These are phyloP conservation scores for Scheffersomyces quercinus DNA, from an alignment of 1,139 yeast species.

Conservation along the genomic window DNA sequence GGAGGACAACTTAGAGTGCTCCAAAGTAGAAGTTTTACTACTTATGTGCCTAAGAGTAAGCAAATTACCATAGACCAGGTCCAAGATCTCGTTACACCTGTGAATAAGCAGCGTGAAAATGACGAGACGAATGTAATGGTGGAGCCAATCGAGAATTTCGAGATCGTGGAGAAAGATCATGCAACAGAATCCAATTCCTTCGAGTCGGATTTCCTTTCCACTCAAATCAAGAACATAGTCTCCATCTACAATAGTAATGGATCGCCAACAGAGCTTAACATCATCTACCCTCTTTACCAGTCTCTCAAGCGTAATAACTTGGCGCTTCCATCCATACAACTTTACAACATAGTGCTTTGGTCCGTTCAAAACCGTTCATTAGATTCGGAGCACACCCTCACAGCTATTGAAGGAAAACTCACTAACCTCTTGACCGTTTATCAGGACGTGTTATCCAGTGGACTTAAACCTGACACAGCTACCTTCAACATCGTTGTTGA, in stretches of 20 bases:
- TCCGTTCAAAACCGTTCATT: constrained; percentile 34
- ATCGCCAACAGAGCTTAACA: constrained; percentile 25
- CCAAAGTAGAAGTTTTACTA: not conserved
- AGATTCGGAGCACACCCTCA: constrained; percentile 23
- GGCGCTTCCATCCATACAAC: constrained; percentile 30
- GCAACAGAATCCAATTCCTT: constrained; percentile 13
- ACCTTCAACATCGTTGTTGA: constrained; percentile 56
- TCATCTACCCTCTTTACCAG: constrained; percentile 46
- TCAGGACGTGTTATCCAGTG: constrained; percentile 52
- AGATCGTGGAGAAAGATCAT: not conserved
- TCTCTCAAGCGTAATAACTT: constrained; percentile 40
- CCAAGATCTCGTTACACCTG: not conserved
- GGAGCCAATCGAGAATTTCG: too few species aligned
- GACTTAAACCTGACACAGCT: constrained; percentile 51
- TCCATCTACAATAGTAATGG: constrained; percentile 14
- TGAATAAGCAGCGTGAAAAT: not conserved
- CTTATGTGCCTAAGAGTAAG: not conserved
- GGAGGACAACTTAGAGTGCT: not conserved
- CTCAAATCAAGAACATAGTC: constrained; percentile 23
- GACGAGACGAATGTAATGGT: too few species aligned
- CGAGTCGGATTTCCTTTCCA: constrained; percentile 21
- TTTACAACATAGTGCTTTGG: constrained; percentile 37
- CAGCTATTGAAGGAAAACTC: constrained; percentile 40
- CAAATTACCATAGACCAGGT: not conserved
- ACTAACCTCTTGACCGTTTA: constrained; percentile 65